Percentiles rank a stretch among this genome's conserved stretches.
Evolutionary conservation across 2,329 filamentous ascomycete species (phyloP).

Genomic region (Penicillium concentricum): DNA sequence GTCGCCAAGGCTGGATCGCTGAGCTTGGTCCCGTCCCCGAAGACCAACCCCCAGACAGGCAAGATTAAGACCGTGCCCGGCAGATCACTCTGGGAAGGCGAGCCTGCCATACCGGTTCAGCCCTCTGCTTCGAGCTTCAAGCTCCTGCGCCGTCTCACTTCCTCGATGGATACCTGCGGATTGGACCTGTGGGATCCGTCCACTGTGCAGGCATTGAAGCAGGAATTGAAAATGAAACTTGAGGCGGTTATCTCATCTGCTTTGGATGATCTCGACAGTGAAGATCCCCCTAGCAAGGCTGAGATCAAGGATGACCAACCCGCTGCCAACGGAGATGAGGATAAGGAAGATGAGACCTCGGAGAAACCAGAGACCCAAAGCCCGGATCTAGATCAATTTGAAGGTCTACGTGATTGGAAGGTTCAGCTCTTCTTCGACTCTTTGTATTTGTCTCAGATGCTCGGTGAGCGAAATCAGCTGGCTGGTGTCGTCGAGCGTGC

Average conservation of each 20-base stretch:
- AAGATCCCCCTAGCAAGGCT: background rate
- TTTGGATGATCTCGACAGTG: conserved; percentile 22
- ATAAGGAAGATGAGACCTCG: background rate
- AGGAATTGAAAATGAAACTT: conserved; percentile 53
- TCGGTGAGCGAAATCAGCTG: conserved; percentile 41
- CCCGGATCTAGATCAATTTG: background rate
- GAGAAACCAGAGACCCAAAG: background rate
- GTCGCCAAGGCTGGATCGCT: conserved; percentile 47
- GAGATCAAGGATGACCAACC: background rate
- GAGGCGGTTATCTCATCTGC: conserved; percentile 23
- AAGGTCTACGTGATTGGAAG: conserved; percentile 32
- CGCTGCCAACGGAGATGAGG: background rate
- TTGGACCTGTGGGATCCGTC: conserved; percentile 77
- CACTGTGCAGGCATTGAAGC: conserved; percentile 64
- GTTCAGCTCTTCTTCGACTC: conserved; percentile 42
- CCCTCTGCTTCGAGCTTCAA: conserved; percentile 73
- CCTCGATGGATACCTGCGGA: conserved; percentile 68
- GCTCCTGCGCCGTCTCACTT: conserved; percentile 65
- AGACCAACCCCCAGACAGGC: conserved; percentile 18
- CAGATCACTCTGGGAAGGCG: conserved; percentile 75
- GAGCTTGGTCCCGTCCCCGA: conserved; percentile 17
- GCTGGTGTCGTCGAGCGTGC: conserved; percentile 49
- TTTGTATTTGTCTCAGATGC: conserved; percentile 32
- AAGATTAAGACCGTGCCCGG: conserved; percentile 56
- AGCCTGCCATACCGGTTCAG: conserved; percentile 71